Evolutionary conservation across 2,329 filamentous ascomycete genomes (phyloP).

Genomic region (Fusarium temperatum): DNA sequence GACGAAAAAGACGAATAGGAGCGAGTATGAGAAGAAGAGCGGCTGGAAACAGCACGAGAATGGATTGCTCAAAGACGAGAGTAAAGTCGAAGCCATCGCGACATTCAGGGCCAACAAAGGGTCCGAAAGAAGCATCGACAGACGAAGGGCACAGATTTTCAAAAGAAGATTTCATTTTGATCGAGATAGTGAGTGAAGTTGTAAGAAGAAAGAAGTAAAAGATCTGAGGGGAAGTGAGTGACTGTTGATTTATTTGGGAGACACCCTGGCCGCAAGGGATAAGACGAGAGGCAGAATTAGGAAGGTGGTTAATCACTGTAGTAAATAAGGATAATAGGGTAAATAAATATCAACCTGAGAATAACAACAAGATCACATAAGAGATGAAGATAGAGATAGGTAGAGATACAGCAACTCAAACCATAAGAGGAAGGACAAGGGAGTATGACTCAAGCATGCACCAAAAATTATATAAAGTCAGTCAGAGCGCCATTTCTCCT

Average conservation of each 20-base stretch:
- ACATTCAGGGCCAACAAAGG: constrained; percentile 40
- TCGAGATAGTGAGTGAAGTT: not conserved
- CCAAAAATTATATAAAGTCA: not conserved
- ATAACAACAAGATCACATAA: not conserved
- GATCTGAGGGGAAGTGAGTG: not conserved
- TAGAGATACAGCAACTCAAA: not conserved
- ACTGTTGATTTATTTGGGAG: not conserved
- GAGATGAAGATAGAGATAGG: not conserved
- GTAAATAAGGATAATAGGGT: not conserved
- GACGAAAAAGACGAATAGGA: constrained; percentile 44
- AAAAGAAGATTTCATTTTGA: constrained; percentile 37
- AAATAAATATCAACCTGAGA: not conserved
- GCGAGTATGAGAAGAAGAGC: constrained; percentile 44
- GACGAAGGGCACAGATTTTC: constrained; percentile 27
- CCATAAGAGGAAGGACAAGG: no score
- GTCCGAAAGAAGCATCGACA: constrained; percentile 41
- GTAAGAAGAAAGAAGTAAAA: no score
- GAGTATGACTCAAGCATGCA: constrained; percentile 6
- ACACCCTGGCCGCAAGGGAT: not conserved
- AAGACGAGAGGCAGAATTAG: constrained; percentile 7
- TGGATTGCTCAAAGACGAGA: constrained; percentile 55
- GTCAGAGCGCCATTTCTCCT: not conserved
- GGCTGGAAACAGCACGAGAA: constrained; percentile 47
- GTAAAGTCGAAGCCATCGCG: constrained; percentile 60
- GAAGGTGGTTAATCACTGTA: constrained; percentile 27